Percentiles rank a stretch among this genome's conserved stretches.
These are phyloP conservation scores for Colletotrichum magnum DNA, from an alignment of 2,329 filamentous ascomycete genomes.

Conservation along the genomic window DNA sequence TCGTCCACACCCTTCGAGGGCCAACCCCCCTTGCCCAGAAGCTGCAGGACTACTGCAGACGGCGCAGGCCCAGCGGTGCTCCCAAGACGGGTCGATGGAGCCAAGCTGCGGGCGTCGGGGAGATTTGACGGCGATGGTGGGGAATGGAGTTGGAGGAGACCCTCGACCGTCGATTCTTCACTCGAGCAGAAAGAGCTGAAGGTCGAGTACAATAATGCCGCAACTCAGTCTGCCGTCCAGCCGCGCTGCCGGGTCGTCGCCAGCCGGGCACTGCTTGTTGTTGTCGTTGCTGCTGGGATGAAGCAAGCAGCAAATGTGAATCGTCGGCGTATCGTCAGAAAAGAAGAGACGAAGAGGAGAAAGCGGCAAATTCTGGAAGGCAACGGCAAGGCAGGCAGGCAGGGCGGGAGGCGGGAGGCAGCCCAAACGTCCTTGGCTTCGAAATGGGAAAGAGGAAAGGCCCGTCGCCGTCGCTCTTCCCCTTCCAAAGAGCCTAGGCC, in stretches of 20 bases:
- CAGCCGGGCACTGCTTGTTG: slow-evolving; percentile 2
- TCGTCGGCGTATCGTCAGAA: background rate
- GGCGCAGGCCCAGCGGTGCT: background rate
- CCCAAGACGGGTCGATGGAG: slow-evolving; percentile 1
- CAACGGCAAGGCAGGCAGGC: background rate
- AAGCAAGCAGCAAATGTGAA: background rate
- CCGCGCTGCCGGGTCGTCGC: slow-evolving; percentile 5
- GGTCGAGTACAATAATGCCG: slow-evolving; percentile 33
- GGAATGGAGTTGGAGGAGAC: slow-evolving; percentile 7
- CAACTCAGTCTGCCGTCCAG: slow-evolving; percentile 8
- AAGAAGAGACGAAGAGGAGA: slow-evolving; percentile 14
- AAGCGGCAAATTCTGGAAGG: too few species aligned
- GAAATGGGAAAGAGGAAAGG: slow-evolving; percentile 1
- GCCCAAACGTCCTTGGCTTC: slow-evolving; percentile 1
- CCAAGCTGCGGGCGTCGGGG: slow-evolving; percentile 33
- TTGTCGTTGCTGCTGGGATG: background rate
- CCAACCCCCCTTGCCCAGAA: background rate
- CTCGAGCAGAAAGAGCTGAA: background rate
- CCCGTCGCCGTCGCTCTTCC: background rate
- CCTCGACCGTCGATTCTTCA: background rate
- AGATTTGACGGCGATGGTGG: slow-evolving; percentile 22
- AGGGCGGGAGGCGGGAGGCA: background rate
- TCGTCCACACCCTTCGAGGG: background rate
- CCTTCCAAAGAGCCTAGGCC: background rate
- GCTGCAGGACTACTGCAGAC: background rate